Evolutionary conservation across 148 eudicot species (phyloP), one percentile per base, ranked within the genome.

Genomic region (Nepenthes gracilis): DNA sequence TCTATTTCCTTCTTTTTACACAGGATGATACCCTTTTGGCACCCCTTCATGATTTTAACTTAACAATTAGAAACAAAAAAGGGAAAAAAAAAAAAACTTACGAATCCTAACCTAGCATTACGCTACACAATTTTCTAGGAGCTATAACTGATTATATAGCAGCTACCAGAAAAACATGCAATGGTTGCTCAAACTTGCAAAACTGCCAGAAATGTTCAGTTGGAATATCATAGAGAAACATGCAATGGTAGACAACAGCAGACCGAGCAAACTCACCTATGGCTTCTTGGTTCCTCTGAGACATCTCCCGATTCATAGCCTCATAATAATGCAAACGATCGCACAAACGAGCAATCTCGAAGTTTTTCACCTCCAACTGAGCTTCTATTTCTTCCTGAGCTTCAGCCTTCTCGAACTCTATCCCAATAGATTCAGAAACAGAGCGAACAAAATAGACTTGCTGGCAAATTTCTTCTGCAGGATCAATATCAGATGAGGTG

Each of bases 251-350:
- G 34, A 54, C 4, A 54, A 54, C 36, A 23, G 36, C 57, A 3
- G 54, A 12, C 54, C 1, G 33, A 54, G 12, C 33, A 35, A 48
- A 47, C 92, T 79, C 75, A 94, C 99, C 99, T 43, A 94, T 69
- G 35, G 83, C 78, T 83, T 94, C 99, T 76, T 89, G 99, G 69
- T 94, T 94, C 76, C 97, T 89, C 58, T 94, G 97, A 58, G 97
- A 89, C 99, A 94, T 94, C 75, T 94, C 99, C 62, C 70, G 76
- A 72, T 94, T 94, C 81, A 89, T 83, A 61, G 90, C 79, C 76
- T 94, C 97, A 32, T 88, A 89, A 68, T 94, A 94, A 62, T 77
- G 89, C 72, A 89, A 70, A 58, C 87, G 79, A 75, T 94, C 99
- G 75, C 65, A 76, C 58, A 89, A 69, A 62, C 97, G 84, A 77